These are phyloP conservation scores for Kodamaea ohmeri DNA, from an alignment of 1,139 yeast species.

Conservation along the genomic window DNA sequence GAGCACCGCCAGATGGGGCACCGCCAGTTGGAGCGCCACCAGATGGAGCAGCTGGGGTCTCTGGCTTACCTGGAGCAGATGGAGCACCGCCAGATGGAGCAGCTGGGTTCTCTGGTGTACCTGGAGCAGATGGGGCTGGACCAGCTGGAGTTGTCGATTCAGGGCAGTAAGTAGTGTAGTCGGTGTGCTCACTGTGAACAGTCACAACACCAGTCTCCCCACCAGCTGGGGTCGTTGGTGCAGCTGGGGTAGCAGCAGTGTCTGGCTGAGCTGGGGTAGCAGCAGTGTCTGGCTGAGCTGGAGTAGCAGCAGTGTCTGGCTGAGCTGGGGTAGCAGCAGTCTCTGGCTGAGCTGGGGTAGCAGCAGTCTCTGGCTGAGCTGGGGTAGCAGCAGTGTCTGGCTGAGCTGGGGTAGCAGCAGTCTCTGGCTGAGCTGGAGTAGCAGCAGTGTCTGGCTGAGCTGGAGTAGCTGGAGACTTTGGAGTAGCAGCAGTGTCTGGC, in stretches of 20 bases:
- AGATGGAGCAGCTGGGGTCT: constrained; percentile 12
- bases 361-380: constrained; percentile 4
- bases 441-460: constrained; percentile 11
- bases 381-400: constrained; percentile 15
- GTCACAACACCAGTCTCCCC: too few species aligned
- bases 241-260: constrained; percentile 11
- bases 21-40: constrained; percentile 9
- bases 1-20: constrained; percentile 10
- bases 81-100: constrained; percentile 3
- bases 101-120: constrained; percentile 5
- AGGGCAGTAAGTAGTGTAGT: too few species aligned
- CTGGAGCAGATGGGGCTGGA: constrained; percentile 4
- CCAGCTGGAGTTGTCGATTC: constrained; percentile 3
- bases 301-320: constrained; percentile 9
- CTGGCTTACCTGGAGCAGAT: constrained; percentile 8
- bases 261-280: constrained; percentile 10
- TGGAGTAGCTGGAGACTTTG: constrained; percentile 4
- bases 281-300: constrained; percentile 10
- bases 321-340: constrained; percentile 6
- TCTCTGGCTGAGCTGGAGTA: constrained; percentile 8
- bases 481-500: constrained; percentile 8
- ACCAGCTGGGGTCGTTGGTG: constrained; percentile 9
- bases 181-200: too few species aligned
- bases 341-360: constrained; percentile 10
- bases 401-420: constrained; percentile 8